These are phyloP conservation scores for Aspergillus fumigatiaffinis DNA, from an alignment of 2,329 filamentous ascomycete species.

Conservation along the genomic window DNA sequence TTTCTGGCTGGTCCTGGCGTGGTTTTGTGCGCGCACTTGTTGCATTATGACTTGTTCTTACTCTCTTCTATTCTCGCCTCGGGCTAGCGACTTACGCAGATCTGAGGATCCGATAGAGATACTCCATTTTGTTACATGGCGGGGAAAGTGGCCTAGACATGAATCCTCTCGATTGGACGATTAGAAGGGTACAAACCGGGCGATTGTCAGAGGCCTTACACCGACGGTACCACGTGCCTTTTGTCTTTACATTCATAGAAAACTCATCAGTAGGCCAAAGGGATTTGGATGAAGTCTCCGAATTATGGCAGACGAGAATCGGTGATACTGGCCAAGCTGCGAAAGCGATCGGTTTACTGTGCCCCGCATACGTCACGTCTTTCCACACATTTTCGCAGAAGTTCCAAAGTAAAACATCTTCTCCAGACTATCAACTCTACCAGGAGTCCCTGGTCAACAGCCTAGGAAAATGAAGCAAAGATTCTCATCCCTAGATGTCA, in stretches of 20 bases:
- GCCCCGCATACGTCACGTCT: constrained; percentile 39
- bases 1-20: constrained; percentile 37
- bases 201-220: not conserved
- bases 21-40: constrained; percentile 24
- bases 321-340: constrained; percentile 2
- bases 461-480: constrained; percentile 52
- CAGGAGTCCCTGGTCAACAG: constrained; percentile 10
- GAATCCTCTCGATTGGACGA: not conserved
- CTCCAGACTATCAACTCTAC: constrained; percentile 1
- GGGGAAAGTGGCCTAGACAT: not conserved
- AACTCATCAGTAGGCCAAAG: not conserved
- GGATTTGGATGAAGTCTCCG: not conserved
- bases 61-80: constrained; percentile 8
- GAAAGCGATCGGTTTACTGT: constrained; percentile 8
- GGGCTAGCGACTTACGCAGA: not conserved
- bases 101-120: constrained; percentile 23
- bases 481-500: constrained; percentile 56
- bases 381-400: constrained; percentile 4
- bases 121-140: constrained; percentile 7
- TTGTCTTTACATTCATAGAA: not conserved
- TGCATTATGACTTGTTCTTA: constrained; percentile 15
- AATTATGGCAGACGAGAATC: constrained; percentile 1
- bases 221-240: not conserved
- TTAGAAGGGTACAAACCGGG: not conserved
- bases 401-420: constrained; percentile 16